Evolutionary conservation across 805 yeast genomes (phyloP).

Genomic region (Candida silvicultrix): DNA sequence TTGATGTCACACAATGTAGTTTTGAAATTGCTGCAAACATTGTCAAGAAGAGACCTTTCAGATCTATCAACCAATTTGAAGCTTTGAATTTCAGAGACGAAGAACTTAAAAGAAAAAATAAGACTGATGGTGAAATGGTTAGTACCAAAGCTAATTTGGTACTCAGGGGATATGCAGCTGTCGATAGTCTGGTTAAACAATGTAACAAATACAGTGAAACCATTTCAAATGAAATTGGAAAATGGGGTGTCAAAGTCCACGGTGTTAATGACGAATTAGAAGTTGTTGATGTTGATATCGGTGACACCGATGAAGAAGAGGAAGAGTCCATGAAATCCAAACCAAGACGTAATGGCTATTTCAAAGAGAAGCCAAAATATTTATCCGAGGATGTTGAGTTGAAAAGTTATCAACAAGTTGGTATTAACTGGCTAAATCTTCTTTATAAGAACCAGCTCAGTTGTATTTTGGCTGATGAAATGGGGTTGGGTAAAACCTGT

Average conservation of each 20-base stretch:
- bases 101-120: constrained; percentile 33
- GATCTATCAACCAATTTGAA: constrained; percentile 50
- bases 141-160: constrained; percentile 65
- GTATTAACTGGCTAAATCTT: constrained; percentile 86
- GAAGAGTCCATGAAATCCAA: constrained; percentile 25
- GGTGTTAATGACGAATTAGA: constrained; percentile 62
- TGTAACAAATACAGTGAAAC: constrained; percentile 74
- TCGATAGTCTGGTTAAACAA: constrained; percentile 80
- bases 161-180: constrained; percentile 86
- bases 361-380: constrained; percentile 66
- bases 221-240: constrained; percentile 64
- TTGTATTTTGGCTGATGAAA: constrained; percentile 95
- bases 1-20: constrained; percentile 71
- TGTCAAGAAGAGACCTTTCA: constrained; percentile 66
- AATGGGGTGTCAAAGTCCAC: constrained; percentile 84
- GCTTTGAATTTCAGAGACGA: constrained; percentile 42
- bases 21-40: constrained; percentile 60
- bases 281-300: constrained; percentile 43
- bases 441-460: constrained; percentile 75
- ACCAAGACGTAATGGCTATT: constrained; percentile 31
- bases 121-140: constrained; percentile 66
- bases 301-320: constrained; percentile 25
- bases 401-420: constrained; percentile 94
- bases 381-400: constrained; percentile 59
- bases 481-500: constrained; percentile 97